phyloP scores from a whole-genome alignment of 306 rosid genomes.

The Rosa lucieae region DNA sequence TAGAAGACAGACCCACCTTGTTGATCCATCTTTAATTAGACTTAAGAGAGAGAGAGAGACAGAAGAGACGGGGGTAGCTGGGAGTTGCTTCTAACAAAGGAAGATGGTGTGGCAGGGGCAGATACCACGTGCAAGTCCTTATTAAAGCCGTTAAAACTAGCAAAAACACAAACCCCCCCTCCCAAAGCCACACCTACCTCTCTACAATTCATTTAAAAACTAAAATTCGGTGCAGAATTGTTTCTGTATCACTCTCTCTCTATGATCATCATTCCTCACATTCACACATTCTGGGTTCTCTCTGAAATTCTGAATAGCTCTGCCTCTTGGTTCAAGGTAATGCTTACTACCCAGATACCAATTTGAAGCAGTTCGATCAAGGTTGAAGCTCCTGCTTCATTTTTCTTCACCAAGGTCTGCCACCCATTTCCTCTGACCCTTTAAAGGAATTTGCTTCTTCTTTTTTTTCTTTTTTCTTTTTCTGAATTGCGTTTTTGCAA shows the following conservation, averaged over 20 bases:
- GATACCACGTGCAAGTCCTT: slow-evolving; percentile 71
- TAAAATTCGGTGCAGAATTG: not conserved
- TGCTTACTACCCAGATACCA: slow-evolving; percentile 31
- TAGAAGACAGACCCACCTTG: not conserved
- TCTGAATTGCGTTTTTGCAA: slow-evolving; percentile 10
- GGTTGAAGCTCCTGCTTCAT: slow-evolving; percentile 17
- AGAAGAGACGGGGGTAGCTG: slow-evolving; percentile 40
- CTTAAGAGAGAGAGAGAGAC: not conserved
- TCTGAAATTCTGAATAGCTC: no score
- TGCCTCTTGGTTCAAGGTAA: slow-evolving; percentile 7
- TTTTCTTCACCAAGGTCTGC: slow-evolving; percentile 39
- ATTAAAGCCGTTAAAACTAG: slow-evolving; percentile 41
- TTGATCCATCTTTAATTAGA: not conserved
- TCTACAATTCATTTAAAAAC: slow-evolving; percentile 20
- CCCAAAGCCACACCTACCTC: slow-evolving; percentile 59
- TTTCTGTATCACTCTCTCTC: not conserved
- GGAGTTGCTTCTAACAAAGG: slow-evolving; percentile 35
- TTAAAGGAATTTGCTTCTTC: not conserved
- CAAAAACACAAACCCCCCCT: slow-evolving; percentile 4
- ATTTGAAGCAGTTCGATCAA: slow-evolving; percentile 29
- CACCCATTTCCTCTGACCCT: slow-evolving; percentile 4
- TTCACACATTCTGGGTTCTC: slow-evolving; percentile 5
- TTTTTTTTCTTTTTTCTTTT: slow-evolving; percentile 15
- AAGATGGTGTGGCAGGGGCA: slow-evolving; percentile 40
- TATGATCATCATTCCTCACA: slow-evolving; percentile 21